These are phyloP conservation scores for Silene noctiflora DNA, from an alignment of 179 eudicot species.

Conservation along the genomic window DNA sequence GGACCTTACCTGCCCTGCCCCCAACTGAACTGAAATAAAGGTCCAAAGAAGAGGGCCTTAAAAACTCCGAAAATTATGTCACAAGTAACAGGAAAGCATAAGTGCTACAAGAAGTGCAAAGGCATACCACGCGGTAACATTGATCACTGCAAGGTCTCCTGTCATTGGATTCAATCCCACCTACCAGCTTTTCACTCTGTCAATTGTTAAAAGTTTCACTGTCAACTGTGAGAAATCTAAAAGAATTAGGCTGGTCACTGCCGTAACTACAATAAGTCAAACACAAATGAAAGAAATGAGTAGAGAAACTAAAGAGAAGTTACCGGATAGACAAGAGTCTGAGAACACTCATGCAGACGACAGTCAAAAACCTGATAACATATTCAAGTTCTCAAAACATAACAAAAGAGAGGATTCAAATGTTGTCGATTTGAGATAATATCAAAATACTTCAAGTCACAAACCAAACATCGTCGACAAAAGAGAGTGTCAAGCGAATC, in stretches of 20 bases:
- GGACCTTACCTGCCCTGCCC: too few species aligned
- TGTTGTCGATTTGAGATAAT: neutral
- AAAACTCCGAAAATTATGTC: conserved; percentile 15
- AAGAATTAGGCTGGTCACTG: conserved; percentile 9
- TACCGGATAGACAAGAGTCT: conserved; percentile 60
- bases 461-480: conserved; percentile 98
- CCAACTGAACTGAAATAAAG: too few species aligned
- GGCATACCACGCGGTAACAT: conserved; percentile 75
- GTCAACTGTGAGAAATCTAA: conserved; percentile 26
- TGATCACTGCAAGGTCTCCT: conserved; percentile 77
- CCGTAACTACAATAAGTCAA: neutral
- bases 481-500: conserved; percentile 91
- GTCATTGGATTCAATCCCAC: conserved; percentile 55
- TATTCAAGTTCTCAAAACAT: neutral
- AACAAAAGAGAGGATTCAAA: neutral
- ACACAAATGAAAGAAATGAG: conserved; percentile 3
- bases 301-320: conserved; percentile 28
- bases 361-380: conserved; percentile 78
- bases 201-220: conserved; percentile 35
- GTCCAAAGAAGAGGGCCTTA: too few species aligned
- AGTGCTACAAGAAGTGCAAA: neutral
- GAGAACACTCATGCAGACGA: conserved; percentile 91
- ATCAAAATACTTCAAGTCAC: neutral
- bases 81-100: conserved; percentile 14
- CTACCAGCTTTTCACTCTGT: conserved; percentile 64